Base-by-base conservation (phyloP, 2,329 filamentous ascomycete genomes). In the Neoscytalidium dimidiatum region DNA sequence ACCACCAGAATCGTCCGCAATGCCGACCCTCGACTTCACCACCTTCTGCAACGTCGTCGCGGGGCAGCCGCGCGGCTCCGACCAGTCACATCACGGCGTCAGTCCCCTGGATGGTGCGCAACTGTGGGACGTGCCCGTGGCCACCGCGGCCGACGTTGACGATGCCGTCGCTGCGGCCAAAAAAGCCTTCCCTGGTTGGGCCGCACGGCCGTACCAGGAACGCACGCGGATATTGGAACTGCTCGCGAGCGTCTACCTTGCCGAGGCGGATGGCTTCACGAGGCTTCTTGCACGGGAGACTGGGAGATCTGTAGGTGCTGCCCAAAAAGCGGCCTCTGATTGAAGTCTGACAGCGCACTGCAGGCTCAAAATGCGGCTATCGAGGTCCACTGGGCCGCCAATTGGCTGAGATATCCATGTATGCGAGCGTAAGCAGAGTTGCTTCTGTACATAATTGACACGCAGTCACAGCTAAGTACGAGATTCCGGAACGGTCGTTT, bases 81-180 rank as follows among this genome's bases (percentile, higher is more conserved):
- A 41, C 4, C 6, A 41, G 7, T 9, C 17, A 8, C 35, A 41
- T 14, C 35, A 41, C 14, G 35, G 35, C 35, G 14, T 41, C 35
- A 17, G 14, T 14, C 35, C 35, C 6, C 4, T 17, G 5, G 14
- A 8, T 4, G 13, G 13, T 14, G 4, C 6, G 13, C 4, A 41
- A 14, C 35, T 41, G 4, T 41, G 35, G 35, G 13, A 41, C 14
- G 83, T 85, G 0, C 83, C 83, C 0, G 69, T 85, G 4, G 75
- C 79, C 2, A 81, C 79, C 0, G 71, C 72, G n/a, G 71, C 38
- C 23, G 83, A 86, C 65, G 75, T 86, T 38, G 80, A 86, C 66
- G 71, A 68, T 9, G 83, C 83, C 4, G 80, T 85, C 4, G 68
- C 71, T 4, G 77, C 79, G 13, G 83, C 81, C 5, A 74, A 76